Percentiles rank a stretch among this genome's conserved stretches.
phyloP scores from a whole-genome alignment of 768 basidiomycete genomes.

The Amanita exitialis region DNA sequence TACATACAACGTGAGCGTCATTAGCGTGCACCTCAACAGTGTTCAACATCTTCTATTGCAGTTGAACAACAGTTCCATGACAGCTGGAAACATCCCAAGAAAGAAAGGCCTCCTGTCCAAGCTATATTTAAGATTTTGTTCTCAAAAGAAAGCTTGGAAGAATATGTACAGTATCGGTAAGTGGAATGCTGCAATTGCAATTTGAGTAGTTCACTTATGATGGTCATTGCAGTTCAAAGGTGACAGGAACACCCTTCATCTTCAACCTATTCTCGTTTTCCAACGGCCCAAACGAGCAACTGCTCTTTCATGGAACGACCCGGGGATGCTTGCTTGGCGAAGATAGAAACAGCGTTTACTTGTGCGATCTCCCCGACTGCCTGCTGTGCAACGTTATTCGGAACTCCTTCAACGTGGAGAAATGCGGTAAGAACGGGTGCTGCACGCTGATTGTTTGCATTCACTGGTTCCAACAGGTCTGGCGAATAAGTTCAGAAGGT shows the following conservation, averaged over 20 bases:
- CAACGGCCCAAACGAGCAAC: constrained; percentile 37
- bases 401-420: constrained; percentile 47
- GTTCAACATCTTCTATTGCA: constrained; percentile 12
- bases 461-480: constrained; percentile 24
- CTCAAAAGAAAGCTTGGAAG: constrained; percentile 29
- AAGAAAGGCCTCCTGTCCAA: constrained; percentile 35
- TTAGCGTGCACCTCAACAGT: background rate
- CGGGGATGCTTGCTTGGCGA: constrained; percentile 51
- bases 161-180: constrained; percentile 39
- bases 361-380: constrained; percentile 41
- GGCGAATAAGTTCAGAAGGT: constrained; percentile 48
- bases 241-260: background rate
- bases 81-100: constrained; percentile 49
- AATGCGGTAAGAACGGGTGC: constrained; percentile 34
- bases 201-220: background rate
- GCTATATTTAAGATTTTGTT: constrained; percentile 43
- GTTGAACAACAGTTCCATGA: constrained; percentile 40
- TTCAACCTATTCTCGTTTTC: constrained; percentile 12
- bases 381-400: constrained; percentile 47
- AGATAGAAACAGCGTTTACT: constrained; percentile 29
- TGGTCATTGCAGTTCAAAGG: background rate
- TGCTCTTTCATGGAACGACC: constrained; percentile 63
- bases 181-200: background rate
- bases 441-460: background rate
- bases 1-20: constrained; percentile 30